These are phyloP conservation scores for Oehlia diaphana DNA, from an alignment of 192 early-diverging fungal species.

Conservation along the genomic window DNA sequence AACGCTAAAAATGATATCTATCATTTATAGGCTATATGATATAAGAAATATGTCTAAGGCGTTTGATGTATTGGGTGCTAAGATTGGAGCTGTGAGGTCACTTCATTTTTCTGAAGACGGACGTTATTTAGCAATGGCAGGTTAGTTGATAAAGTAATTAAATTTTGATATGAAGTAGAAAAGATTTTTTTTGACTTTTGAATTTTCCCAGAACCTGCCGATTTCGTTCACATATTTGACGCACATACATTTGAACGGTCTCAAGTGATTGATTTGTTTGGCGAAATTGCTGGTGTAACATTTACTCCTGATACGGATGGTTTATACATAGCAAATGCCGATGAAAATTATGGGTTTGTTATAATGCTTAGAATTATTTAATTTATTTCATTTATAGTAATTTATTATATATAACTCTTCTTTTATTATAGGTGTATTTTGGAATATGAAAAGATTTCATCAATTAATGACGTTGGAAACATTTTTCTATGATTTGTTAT, in stretches of 20 bases:
- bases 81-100: constrained; percentile 59
- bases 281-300: constrained; percentile 65
- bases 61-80: constrained; percentile 48
- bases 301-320: constrained; percentile 54
- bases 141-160: constrained; percentile 19
- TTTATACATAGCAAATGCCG: constrained; percentile 60
- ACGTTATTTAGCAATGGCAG: constrained; percentile 53
- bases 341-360: constrained; percentile 39
- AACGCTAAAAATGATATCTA: background rate
- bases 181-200: no score
- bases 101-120: constrained; percentile 61
- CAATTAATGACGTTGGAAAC: constrained; percentile 15
- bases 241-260: constrained; percentile 35
- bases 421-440: constrained; percentile 12
- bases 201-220: constrained; percentile 48
- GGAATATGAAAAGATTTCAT: constrained; percentile 19
- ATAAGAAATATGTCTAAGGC: constrained; percentile 56
- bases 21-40: constrained; percentile 61
- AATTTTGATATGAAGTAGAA: background rate
- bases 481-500: constrained; percentile 11
- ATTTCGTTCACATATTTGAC: constrained; percentile 69
- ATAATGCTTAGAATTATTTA: background rate
- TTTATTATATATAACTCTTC: background rate
- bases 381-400: background rate
- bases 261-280: constrained; percentile 73